phyloP scores from a whole-genome alignment of 2,329 filamentous ascomycete species.

The Didymella pomorum region DNA sequence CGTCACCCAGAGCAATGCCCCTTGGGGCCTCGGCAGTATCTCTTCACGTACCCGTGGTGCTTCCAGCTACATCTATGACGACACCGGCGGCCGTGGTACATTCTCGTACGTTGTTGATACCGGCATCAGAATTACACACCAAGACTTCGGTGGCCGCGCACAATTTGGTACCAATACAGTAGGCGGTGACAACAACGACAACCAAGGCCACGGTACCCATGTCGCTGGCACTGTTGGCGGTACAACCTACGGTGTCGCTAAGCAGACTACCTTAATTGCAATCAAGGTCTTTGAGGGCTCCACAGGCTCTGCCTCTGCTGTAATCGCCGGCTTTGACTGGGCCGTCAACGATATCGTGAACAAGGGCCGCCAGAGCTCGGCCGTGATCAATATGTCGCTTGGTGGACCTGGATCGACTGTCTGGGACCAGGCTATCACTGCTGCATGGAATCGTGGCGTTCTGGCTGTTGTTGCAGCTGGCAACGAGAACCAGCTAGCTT shows the following conservation, averaged over 20 bases:
- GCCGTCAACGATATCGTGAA: slow-evolving; percentile 46
- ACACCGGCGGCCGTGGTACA: slow-evolving; percentile 33
- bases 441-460: slow-evolving; percentile 43
- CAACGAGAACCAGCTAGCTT: slow-evolving; percentile 43
- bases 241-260: slow-evolving; percentile 44
- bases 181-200: slow-evolving; percentile 31
- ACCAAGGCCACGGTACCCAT: slow-evolving; percentile 46
- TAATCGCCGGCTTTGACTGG: slow-evolving; percentile 46
- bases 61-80: slow-evolving; percentile 40
- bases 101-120: slow-evolving; percentile 69
- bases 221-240: slow-evolving; percentile 45
- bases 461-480: slow-evolving; percentile 49
- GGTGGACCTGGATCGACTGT: slow-evolving; percentile 38
- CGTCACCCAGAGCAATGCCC: slow-evolving; percentile 31
- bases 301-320: slow-evolving; percentile 29
- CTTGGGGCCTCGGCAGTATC: slow-evolving; percentile 44
- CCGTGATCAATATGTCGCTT: slow-evolving; percentile 52
- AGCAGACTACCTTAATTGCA: slow-evolving; percentile 45
- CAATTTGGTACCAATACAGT: slow-evolving; percentile 42
- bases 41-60: slow-evolving; percentile 34
- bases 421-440: slow-evolving; percentile 46
- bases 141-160: slow-evolving; percentile 44
- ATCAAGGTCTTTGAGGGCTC: slow-evolving; percentile 48
- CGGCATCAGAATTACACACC: slow-evolving; percentile 65
- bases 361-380: slow-evolving; percentile 36